These are phyloP conservation scores for Beauveria asiatica DNA, from an alignment of 2,329 filamentous ascomycete species.

Conservation along the genomic window DNA sequence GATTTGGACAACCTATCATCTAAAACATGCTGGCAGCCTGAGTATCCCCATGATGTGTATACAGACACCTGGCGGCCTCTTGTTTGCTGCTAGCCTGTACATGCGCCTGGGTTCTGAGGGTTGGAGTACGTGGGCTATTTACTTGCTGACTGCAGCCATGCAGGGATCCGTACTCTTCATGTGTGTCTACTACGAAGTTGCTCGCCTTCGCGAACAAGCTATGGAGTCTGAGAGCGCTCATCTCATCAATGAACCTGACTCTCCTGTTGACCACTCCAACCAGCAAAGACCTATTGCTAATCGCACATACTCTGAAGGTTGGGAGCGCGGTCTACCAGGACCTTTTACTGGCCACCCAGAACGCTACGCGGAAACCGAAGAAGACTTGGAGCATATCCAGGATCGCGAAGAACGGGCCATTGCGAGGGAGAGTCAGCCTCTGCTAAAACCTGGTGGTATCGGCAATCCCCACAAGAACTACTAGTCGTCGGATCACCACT, in stretches of 20 bases:
- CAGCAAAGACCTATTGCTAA: slow-evolving; percentile 29
- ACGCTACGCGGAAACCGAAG: slow-evolving; percentile 41
- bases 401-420: slow-evolving; percentile 44
- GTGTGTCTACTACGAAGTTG: slow-evolving; percentile 68
- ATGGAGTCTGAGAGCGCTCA: slow-evolving; percentile 13
- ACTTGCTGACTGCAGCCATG: slow-evolving; percentile 74
- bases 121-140: slow-evolving; percentile 95
- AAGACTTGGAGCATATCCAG: slow-evolving; percentile 41
- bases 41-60: slow-evolving; percentile 98
- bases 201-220: slow-evolving; percentile 27
- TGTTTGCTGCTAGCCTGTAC: slow-evolving; percentile 81
- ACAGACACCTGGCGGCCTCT: slow-evolving; percentile 83
- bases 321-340: slow-evolving; percentile 42
- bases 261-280: slow-evolving; percentile 19
- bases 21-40: slow-evolving; percentile 81
- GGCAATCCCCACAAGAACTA: slow-evolving; percentile 36
- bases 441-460: slow-evolving; percentile 42
- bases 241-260: slow-evolving; percentile 20
- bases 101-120: slow-evolving; percentile 69
- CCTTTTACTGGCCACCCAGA: slow-evolving; percentile 45
- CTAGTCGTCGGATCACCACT: slow-evolving; percentile 17
- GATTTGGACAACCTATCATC: slow-evolving; percentile 79
- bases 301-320: slow-evolving; percentile 40
- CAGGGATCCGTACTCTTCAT: slow-evolving; percentile 75
- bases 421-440: slow-evolving; percentile 40